These are phyloP conservation scores for Candida broadrunensis DNA, from an alignment of 805 yeast genomes.

Conservation along the genomic window DNA sequence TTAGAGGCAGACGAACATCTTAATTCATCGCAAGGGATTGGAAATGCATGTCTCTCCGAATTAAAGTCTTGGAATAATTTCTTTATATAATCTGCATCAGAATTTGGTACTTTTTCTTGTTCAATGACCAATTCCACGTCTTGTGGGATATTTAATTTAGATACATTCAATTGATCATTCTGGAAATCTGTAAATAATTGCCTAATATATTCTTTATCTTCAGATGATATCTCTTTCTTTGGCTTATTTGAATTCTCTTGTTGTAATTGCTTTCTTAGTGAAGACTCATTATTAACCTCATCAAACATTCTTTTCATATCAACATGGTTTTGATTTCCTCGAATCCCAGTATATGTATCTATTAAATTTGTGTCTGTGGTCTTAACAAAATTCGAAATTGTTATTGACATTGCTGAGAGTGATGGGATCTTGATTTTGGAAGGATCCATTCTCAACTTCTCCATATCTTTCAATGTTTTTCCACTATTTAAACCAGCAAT, in stretches of 20 bases:
- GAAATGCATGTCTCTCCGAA: too few relatives aligned
- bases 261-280: background rate
- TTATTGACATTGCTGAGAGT: slow-evolving; percentile 47
- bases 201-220: slow-evolving; percentile 9
- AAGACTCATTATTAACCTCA: slow-evolving; percentile 7
- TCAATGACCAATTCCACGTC: background rate
- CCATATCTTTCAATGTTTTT: slow-evolving; percentile 14
- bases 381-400: slow-evolving; percentile 53
- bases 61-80: slow-evolving; percentile 21
- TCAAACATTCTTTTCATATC: slow-evolving; percentile 7
- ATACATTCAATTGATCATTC: slow-evolving; percentile 6
- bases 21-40: too few relatives aligned
- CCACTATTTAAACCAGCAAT: slow-evolving; percentile 20
- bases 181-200: slow-evolving; percentile 17
- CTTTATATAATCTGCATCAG: slow-evolving; percentile 25
- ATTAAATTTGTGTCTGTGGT: slow-evolving; percentile 31
- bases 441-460: slow-evolving; percentile 10
- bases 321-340: background rate
- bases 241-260: background rate
- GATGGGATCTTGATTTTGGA: slow-evolving; percentile 34
- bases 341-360: slow-evolving; percentile 24
- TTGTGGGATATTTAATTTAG: slow-evolving; percentile 3
- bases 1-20: too few relatives aligned
- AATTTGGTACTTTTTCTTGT: slow-evolving; percentile 9
- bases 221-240: background rate